phyloP scores from a whole-genome alignment of 768 basidiomycete genomes.

The Lactarius deliciosus region DNA sequence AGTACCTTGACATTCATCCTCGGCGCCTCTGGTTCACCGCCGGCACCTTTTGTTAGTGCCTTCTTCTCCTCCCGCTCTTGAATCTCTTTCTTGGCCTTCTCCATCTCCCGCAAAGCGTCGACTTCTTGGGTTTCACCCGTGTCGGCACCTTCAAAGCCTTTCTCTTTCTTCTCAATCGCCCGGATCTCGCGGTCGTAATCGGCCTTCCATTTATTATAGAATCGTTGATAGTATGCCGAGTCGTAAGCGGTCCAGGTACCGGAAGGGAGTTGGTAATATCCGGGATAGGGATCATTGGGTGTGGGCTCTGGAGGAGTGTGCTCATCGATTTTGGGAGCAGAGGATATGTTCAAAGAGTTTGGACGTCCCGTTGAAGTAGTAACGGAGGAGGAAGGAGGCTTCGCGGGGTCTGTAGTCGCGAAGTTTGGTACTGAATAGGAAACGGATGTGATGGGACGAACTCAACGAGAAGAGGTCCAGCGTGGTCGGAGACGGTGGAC shows the following conservation, averaged over 20 bases:
- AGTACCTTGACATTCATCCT: constrained; percentile 81
- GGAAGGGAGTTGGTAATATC: constrained; percentile 82
- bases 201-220: constrained; percentile 68
- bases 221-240: constrained; percentile 61
- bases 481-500: constrained; percentile 36
- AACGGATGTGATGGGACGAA: constrained; percentile 33
- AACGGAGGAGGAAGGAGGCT: constrained; percentile 30
- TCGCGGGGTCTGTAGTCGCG: constrained; percentile 20
- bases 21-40: constrained; percentile 55
- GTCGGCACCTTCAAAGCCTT: constrained; percentile 70
- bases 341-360: constrained; percentile 44
- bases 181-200: constrained; percentile 73
- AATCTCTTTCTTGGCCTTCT: constrained; percentile 69
- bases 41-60: constrained; percentile 64
- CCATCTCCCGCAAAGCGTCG: constrained; percentile 74
- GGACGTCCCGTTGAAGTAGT: constrained; percentile 3
- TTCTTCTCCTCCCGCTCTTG: constrained; percentile 77
- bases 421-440: constrained; percentile 11
- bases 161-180: constrained; percentile 63
- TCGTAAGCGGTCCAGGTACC: constrained; percentile 80
- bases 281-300: constrained; percentile 74
- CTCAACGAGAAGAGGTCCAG: constrained; percentile 72
- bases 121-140: constrained; percentile 55
- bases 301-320: constrained; percentile 75
- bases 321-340: constrained; percentile 67